Percentiles rank a stretch among this genome's conserved stretches.
Conservation (phyloP, 805 yeast species). For the Metschnikowia peoriensis region DNA sequence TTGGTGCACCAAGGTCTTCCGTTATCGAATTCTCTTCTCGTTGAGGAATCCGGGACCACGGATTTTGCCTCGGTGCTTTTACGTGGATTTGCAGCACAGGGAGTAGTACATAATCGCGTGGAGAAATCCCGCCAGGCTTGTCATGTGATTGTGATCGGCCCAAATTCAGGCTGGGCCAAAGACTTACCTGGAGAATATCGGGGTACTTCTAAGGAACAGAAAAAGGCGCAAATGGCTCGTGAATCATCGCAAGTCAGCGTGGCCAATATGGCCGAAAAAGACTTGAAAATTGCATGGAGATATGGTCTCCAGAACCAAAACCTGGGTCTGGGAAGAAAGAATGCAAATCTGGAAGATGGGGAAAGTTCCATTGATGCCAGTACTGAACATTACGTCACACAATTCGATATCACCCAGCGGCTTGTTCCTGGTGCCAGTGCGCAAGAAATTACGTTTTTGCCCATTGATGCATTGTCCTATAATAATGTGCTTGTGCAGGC, state of each 20-base stretch:
- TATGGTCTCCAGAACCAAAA: slow-evolving; percentile 51
- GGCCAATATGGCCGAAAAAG: slow-evolving; percentile 56
- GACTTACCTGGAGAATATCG: slow-evolving; percentile 76
- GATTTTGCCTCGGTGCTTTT: slow-evolving; percentile 75
- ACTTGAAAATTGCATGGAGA: slow-evolving; percentile 92
- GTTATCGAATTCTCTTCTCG: slow-evolving; percentile 61
- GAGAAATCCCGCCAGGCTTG: slow-evolving; percentile 38
- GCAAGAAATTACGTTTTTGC: slow-evolving; percentile 59
- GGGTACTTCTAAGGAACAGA: slow-evolving; percentile 65
- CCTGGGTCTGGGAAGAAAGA: slow-evolving; percentile 11
- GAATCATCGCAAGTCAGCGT: slow-evolving; percentile 67
- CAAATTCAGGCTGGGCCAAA: slow-evolving; percentile 56
- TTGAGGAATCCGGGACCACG: slow-evolving; percentile 86
- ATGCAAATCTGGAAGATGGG: slow-evolving; percentile 14
- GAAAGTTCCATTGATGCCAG: slow-evolving; percentile 18
- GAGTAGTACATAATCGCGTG: slow-evolving; percentile 61
- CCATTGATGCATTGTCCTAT: slow-evolving; percentile 25
- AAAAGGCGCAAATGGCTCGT: slow-evolving; percentile 53
- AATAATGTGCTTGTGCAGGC: slow-evolving; percentile 38
- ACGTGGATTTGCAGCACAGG: slow-evolving; percentile 74
- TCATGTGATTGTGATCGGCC: slow-evolving; percentile 64
- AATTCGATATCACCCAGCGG: slow-evolving; percentile 75
- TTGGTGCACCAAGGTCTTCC: slow-evolving; percentile 86
- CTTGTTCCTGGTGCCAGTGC: slow-evolving; percentile 64
- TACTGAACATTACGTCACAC: slow-evolving; percentile 53